Conservation (phyloP, 805 yeast genomes). For the Hanseniaspora occidentalis region DNA sequence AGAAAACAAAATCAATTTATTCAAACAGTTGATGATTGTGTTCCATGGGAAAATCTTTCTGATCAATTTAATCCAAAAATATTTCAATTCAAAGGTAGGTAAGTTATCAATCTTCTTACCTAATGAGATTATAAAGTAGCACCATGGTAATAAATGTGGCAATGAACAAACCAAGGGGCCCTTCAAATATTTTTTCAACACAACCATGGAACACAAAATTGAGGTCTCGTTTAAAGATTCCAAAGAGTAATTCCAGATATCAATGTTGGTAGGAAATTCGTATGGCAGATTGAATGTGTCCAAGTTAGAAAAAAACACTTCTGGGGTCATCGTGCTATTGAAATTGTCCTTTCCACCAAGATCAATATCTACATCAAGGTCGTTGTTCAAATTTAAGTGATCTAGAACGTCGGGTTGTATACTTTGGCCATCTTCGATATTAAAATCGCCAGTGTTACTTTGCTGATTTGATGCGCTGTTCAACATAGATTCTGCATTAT, state of each 20-base stretch:
- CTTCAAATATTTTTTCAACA: slow-evolving; percentile 48
- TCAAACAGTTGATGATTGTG: slow-evolving; percentile 48
- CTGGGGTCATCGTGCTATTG: slow-evolving; percentile 2
- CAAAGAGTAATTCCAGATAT: slow-evolving; percentile 43
- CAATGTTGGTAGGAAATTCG: slow-evolving; percentile 13
- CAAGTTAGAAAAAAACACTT: slow-evolving; percentile 16
- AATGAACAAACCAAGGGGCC: slow-evolving; percentile 60
- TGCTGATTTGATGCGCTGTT: slow-evolving; percentile 7
- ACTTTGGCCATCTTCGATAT: too few relatives aligned
- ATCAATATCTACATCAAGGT: too few relatives aligned
- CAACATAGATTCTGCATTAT: not conserved
- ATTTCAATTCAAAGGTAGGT: not conserved
- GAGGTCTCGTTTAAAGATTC: slow-evolving; percentile 46
- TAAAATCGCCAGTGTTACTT: too few relatives aligned
- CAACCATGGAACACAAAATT: slow-evolving; percentile 54
- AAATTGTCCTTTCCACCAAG: too few relatives aligned
- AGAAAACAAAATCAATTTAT: slow-evolving; percentile 35
- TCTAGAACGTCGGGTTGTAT: too few relatives aligned
- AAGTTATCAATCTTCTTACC: slow-evolving; percentile 37
- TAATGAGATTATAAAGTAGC: slow-evolving; percentile 55
- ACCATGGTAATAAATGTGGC: slow-evolving; percentile 67
- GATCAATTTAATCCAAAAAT: slow-evolving; percentile 25
- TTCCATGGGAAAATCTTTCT: slow-evolving; percentile 59
- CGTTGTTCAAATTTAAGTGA: too few relatives aligned
- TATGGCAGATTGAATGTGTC: slow-evolving; percentile 17